These are phyloP conservation scores for Pachysandra terminalis DNA, from an alignment of 164 flowering plant species.

Conservation along the genomic window DNA sequence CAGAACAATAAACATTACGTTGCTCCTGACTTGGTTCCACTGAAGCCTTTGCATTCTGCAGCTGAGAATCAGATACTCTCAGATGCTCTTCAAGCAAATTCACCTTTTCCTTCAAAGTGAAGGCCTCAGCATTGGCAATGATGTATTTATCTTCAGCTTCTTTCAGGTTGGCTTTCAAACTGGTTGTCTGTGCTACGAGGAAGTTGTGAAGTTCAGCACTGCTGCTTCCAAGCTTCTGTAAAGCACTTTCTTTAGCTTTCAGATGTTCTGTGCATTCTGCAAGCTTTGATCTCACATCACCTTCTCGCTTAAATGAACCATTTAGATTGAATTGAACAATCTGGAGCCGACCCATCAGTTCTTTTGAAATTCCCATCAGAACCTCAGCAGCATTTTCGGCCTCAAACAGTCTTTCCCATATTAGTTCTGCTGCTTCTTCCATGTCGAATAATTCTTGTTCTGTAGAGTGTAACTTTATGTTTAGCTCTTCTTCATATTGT, in stretches of 20 bases:
- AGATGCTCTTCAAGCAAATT: slow-evolving; percentile 42
- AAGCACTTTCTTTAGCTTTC: slow-evolving; percentile 28
- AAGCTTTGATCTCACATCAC: slow-evolving; percentile 42
- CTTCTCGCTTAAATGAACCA: slow-evolving; percentile 46
- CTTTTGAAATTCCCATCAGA: slow-evolving; percentile 58
- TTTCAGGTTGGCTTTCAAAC: slow-evolving; percentile 28
- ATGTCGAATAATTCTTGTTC: slow-evolving; percentile 43
- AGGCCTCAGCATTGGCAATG: slow-evolving; percentile 37
- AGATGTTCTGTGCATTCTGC: slow-evolving; percentile 27
- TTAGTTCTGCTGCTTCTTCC: slow-evolving; percentile 49
- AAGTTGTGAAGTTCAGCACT: slow-evolving; percentile 15
- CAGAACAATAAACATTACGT: slow-evolving; percentile 16
- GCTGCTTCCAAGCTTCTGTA: slow-evolving; percentile 29
- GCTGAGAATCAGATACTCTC: slow-evolving; percentile 33
- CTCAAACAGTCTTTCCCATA: slow-evolving; percentile 48
- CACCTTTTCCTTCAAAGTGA: slow-evolving; percentile 39
- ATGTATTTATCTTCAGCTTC: slow-evolving; percentile 38
- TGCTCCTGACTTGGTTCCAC: slow-evolving; percentile 37
- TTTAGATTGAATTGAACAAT: slow-evolving; percentile 53
- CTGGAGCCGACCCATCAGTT: slow-evolving; percentile 50
- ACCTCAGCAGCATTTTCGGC: slow-evolving; percentile 65
- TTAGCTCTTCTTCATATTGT: slow-evolving; percentile 55
- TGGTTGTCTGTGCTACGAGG: slow-evolving; percentile 21
- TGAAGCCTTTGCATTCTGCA: slow-evolving; percentile 26
- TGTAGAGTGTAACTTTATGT: slow-evolving; percentile 34